Evolutionary conservation across 108 stramenopile genomes (phyloP), one percentile per base, ranked within the genome.

Genomic region (Pseudonitzschia delicatissima): DNA sequence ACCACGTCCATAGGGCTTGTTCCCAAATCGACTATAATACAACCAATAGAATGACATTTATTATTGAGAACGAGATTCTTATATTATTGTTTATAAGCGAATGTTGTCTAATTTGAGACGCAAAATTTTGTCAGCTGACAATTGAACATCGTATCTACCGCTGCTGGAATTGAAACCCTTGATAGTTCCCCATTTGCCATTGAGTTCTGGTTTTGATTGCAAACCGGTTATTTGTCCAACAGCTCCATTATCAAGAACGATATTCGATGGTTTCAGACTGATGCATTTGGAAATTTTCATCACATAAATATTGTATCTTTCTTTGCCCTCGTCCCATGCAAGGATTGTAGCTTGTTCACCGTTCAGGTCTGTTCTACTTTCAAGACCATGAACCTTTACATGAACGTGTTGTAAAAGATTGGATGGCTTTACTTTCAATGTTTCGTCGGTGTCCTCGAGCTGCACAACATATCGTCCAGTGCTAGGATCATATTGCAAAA

Each of bases 351-450:
- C 92, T 37, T 76, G 77, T 67, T 80, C 49, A 33, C 87, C 86
- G 71, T 93, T 93, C 45, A 90, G 63, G 50, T 89, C 87, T 37
- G 86, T 80, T 74, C 86, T 78, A 65, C 84, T 87, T 63, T 85
- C 79, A 44, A 93, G 78, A 35, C 86, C 88, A 67, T 93, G 82
- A 31, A 90, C 51, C 9, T 59, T 77, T 27, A 93, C 87, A 73
- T 93, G 92, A 13, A 93, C 87, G 50, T 93, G 92, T 59, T 93
- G 92, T 49, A 93, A 62, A 23, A 93, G 44, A 52, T 93, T 93
- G 52, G 74, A 58, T 13, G 92, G 87, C 42, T 87, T 93, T 17
- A 93, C 92, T n/a, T 77, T 81, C 58, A 93, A 57, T 18, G 82
- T 84, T 65, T 90, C 92, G 25, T 88, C 86, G 13, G 83, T 69